A percentile compares a stretch with the other conserved stretches of the same genome.
phyloP scores from a whole-genome alignment of 805 yeast species.

The Maudiozyma saulgeensis region DNA sequence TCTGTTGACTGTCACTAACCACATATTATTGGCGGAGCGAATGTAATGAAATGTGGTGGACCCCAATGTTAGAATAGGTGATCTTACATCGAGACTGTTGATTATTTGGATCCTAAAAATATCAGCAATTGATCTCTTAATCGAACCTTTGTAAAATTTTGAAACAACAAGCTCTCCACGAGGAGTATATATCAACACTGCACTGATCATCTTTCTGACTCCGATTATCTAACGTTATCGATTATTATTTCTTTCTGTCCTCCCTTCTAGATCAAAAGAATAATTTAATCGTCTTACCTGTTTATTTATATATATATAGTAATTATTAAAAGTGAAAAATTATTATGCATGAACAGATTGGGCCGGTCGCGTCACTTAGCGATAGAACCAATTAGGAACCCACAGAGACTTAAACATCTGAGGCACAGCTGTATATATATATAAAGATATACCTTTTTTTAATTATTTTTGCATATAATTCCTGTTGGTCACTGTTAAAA shows the following conservation, averaged over 20 bases:
- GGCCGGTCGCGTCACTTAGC: neutral
- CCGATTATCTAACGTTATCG: neutral
- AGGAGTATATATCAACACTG: conserved; percentile 64
- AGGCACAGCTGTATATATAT: too few species aligned
- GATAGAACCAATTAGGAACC: neutral
- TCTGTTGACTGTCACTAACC: conserved; percentile 84
- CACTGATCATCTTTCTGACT: conserved; percentile 55
- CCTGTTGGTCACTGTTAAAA: too few species aligned
- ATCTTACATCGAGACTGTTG: conserved; percentile 41
- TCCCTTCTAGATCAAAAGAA: neutral
- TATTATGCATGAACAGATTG: neutral
- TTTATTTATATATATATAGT: neutral
- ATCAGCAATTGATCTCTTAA: conserved; percentile 71
- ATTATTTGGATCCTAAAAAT: conserved; percentile 91
- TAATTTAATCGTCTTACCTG: neutral
- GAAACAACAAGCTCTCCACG: conserved; percentile 81
- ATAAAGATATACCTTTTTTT: too few species aligned
- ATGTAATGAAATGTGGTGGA: conserved; percentile 85
- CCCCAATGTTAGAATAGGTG: conserved; percentile 78
- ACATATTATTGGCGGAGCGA: conserved; percentile 46
- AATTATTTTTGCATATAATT: too few species aligned
- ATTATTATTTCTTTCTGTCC: neutral
- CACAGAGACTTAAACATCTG: too few species aligned
- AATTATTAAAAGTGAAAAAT: too few species aligned
- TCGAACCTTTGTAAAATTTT: conserved; percentile 61